A percentile compares a stretch with the other conserved stretches of the same genome.
Evolutionary conservation across 345 rosid genomes (phyloP).

Genomic region (Acer campestre): DNA sequence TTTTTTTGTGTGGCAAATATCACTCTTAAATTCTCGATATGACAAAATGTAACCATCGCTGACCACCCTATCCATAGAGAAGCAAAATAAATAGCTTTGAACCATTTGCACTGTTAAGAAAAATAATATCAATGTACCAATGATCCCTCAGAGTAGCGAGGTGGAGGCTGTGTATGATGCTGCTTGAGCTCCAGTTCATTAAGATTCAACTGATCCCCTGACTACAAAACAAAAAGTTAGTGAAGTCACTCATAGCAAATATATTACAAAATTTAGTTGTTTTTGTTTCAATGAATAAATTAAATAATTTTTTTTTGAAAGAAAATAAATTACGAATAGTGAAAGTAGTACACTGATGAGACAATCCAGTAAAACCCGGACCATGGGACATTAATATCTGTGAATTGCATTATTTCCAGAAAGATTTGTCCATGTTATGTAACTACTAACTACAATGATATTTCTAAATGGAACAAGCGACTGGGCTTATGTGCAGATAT

Average conservation of each 20-base stretch:
- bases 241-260: slow-evolving; percentile 1
- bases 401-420: slow-evolving; percentile 1
- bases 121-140: slow-evolving; percentile 53
- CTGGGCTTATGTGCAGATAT: not conserved
- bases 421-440: not conserved
- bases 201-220: slow-evolving; percentile 58
- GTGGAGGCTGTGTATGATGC: slow-evolving; percentile 79
- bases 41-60: not conserved
- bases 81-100: not conserved
- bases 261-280: not conserved
- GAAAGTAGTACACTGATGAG: slow-evolving; percentile 2
- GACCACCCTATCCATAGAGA: not conserved
- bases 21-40: not conserved
- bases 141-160: slow-evolving; percentile 92
- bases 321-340: slow-evolving; percentile 3
- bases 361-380: not conserved
- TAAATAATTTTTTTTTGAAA: not conserved
- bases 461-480: not conserved
- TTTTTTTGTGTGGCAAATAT: not conserved
- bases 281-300: not conserved
- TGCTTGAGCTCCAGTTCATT: slow-evolving; percentile 62
- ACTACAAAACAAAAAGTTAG: slow-evolving; percentile 42
- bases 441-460: slow-evolving; percentile 13
- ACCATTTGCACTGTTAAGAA: slow-evolving; percentile 24
- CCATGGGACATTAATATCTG: not conserved